phyloP scores from a whole-genome alignment of 108 stramenopile genomes.

The Asterionellopsis glacialis region DNA sequence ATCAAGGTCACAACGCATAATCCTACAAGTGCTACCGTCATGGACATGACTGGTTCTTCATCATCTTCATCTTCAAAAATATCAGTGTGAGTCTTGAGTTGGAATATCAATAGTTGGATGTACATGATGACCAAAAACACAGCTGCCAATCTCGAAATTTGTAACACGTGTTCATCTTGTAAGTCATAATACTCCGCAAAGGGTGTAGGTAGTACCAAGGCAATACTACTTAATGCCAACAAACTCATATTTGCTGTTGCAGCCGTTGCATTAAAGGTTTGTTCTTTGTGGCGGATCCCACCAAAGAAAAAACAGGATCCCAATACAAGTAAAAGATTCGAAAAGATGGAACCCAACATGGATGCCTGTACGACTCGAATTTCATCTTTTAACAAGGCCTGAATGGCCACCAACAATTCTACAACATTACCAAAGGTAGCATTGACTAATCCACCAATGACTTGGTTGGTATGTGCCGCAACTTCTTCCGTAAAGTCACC shows the following conservation, averaged over 20 bases:
- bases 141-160: slow-evolving; percentile 79
- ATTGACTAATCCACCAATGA: slow-evolving; percentile 93
- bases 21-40: slow-evolving; percentile 67
- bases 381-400: slow-evolving; percentile 72
- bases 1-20: slow-evolving; percentile 61
- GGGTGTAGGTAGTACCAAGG: slow-evolving; percentile 81
- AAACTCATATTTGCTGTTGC: slow-evolving; percentile 77
- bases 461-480: slow-evolving; percentile 92
- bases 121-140: slow-evolving; percentile 89
- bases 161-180: slow-evolving; percentile 61
- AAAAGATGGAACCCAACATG: slow-evolving; percentile 94
- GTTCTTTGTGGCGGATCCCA: slow-evolving; percentile 84
- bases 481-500: slow-evolving; percentile 97
- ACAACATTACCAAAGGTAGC: slow-evolving; percentile 97
- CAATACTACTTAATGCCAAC: slow-evolving; percentile 76
- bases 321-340: slow-evolving; percentile 90
- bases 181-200: slow-evolving; percentile 64
- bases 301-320: slow-evolving; percentile 97
- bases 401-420: slow-evolving; percentile 88
- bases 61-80: slow-evolving; percentile 70
- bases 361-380: slow-evolving; percentile 92
- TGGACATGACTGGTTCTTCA: slow-evolving; percentile 54
- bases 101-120: slow-evolving; percentile 86
- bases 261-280: slow-evolving; percentile 72
- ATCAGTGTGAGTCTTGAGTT: slow-evolving; percentile 85